A percentile compares a stretch with the other conserved stretches of the same genome.
phyloP scores from a whole-genome alignment of 2,329 filamentous ascomycete species.

The Acrocalymma vagum region DNA sequence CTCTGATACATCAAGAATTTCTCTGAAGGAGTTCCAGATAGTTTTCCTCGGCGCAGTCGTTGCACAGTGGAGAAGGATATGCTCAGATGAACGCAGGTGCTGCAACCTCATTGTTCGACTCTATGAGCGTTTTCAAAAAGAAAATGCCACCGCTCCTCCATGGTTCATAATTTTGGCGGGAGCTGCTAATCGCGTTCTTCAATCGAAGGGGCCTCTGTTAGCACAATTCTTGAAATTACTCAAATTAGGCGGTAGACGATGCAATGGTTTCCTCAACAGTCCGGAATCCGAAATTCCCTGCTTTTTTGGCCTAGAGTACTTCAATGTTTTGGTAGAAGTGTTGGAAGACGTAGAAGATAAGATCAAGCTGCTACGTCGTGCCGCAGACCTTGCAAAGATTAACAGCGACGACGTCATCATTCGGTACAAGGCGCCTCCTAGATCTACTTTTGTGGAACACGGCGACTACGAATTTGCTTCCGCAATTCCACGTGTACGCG shows the following conservation, averaged over 20 bases:
- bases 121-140: no score
- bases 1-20: constrained; percentile 1
- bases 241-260: constrained; percentile 5
- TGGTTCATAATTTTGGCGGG: constrained; percentile 7
- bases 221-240: constrained; percentile 3
- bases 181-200: constrained; percentile 1
- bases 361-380: constrained; percentile 1
- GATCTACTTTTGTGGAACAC: no score
- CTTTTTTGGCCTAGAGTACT: constrained; percentile 6
- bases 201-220: not conserved
- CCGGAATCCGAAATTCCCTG: constrained; percentile 1
- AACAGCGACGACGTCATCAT: not conserved
- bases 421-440: no score
- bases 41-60: constrained; percentile 7
- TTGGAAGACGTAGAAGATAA: constrained; percentile 1
- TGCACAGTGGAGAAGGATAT: constrained; percentile 3
- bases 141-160: no score
- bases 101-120: no score
- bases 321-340: constrained; percentile 1
- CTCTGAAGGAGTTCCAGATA: constrained; percentile 6
- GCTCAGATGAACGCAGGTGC: no score
- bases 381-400: not conserved
- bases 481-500: no score
- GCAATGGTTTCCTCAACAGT: constrained; percentile 3
- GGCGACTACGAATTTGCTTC: no score